phyloP scores from a whole-genome alignment of 1,284 basidiomycete genomes.

The Lignosus rhinocerotis region DNA sequence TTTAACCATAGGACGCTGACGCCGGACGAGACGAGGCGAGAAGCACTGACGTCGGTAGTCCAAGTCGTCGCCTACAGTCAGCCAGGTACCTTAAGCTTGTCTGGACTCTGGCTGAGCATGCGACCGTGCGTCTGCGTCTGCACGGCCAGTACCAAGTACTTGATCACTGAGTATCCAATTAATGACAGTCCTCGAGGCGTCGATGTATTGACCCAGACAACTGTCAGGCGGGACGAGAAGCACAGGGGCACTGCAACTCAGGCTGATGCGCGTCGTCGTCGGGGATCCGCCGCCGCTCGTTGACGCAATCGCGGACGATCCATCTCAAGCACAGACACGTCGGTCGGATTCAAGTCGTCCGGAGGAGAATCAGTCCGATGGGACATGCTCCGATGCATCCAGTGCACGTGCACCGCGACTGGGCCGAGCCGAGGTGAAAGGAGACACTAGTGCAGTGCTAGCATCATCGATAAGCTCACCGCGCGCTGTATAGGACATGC shows the following conservation, averaged over 20 bases:
- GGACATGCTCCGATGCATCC: background rate
- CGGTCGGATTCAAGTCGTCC: background rate
- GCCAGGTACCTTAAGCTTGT: background rate
- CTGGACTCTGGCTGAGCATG: background rate
- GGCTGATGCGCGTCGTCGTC: background rate
- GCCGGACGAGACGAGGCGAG: conserved; percentile 6
- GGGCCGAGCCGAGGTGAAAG: no score
- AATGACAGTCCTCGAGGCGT: conserved; percentile 4
- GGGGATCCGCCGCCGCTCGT: background rate
- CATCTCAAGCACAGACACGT: background rate
- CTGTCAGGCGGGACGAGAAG: background rate
- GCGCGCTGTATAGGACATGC: no score
- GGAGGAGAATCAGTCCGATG: background rate
- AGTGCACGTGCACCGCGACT: background rate
- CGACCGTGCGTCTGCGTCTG: background rate
- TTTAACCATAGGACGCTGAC: conserved; percentile 16
- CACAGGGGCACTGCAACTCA: background rate
- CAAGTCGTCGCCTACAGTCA: background rate
- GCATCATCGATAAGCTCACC: background rate
- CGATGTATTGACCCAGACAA: background rate
- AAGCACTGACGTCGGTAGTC: conserved; percentile 10
- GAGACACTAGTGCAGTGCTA: no score
- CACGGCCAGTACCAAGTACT: no score
- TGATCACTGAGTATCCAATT: no score
- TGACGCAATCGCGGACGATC: background rate